phyloP scores from a whole-genome alignment of 2,329 filamentous ascomycete species.

The Rosellinia necatrix region DNA sequence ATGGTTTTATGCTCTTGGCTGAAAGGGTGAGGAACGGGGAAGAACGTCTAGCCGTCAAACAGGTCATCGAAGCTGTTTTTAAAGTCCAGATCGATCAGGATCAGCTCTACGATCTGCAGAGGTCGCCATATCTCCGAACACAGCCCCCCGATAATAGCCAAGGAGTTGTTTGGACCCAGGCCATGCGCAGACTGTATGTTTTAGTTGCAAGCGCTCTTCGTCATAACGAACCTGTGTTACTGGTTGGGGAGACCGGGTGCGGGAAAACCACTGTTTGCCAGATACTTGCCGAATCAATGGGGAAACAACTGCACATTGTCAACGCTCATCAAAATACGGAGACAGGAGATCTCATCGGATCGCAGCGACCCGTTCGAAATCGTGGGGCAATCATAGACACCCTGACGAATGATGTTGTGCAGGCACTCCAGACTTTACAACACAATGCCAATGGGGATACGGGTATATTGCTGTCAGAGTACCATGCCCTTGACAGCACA shows the following conservation, averaged over 20 bases:
- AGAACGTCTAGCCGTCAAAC: constrained; percentile 82
- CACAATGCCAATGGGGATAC: constrained; percentile 48
- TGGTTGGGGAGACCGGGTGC: constrained; percentile 96
- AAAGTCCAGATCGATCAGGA: constrained; percentile 79
- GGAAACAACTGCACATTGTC: constrained; percentile 80
- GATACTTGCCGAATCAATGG: constrained; percentile 79
- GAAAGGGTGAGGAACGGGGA: constrained; percentile 92
- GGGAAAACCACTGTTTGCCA: constrained; percentile 98
- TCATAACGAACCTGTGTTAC: constrained; percentile 90
- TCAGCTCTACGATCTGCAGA: constrained; percentile 69
- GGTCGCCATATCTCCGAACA: constrained; percentile 60
- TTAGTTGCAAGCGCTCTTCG: constrained; percentile 84
- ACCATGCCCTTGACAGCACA: constrained; percentile 57
- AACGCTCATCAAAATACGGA: constrained; percentile 99
- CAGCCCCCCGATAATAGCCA: constrained; percentile 56
- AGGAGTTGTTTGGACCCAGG: constrained; percentile 88
- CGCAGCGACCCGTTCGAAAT: constrained; percentile 89
- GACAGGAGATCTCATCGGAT: constrained; percentile 94
- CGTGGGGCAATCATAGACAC: constrained; percentile 71
- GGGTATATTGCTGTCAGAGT: constrained; percentile 62
- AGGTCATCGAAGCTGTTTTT: constrained; percentile 88
- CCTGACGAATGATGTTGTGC: constrained; percentile 64
- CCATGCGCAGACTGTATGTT: constrained; percentile 90
- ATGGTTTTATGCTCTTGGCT: constrained; percentile 95
- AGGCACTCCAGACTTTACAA: constrained; percentile 50